Base-by-base conservation (phyloP, 768 basidiomycete species). In the Megacollybia marginata region DNA sequence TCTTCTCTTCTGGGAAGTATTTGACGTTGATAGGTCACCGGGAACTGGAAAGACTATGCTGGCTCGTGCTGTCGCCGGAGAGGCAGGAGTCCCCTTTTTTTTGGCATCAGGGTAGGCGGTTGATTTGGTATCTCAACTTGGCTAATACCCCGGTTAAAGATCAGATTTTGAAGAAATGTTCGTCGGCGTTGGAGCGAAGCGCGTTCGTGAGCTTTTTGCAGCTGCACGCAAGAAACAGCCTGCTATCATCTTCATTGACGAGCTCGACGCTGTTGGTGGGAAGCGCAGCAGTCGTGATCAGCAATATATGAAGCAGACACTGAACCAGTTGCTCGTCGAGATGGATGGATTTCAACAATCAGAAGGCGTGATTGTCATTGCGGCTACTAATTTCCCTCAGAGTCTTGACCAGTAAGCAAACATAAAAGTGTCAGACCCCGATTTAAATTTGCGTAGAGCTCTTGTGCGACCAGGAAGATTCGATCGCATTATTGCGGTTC, bases 131-230 rank as follows among this genome's bases (percentile, higher is more conserved):
- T 44, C 46, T 47, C 47, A 42, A 56, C 45, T 47, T 43, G 48
- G 57, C 31, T 54, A 48, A 51, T 44, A 44, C 42, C 20, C 33
- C 34, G 19, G 28, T 32, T 52, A 10, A 49, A 88, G 85, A 10
- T 91, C 91, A 46, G 93, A 96, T 60, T 98, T 98, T 55, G 95
- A 98, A 63, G 95, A 98, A 66, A 94, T 98, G 84, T 95, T 93
- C 62, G 93, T 95, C 44, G 92, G 92, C 49, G 86, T 91, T 33
- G 93, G 93, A 47, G 94, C 96, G 13, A 92, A 94, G 63, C 85
- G 96, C 10, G 89, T 99, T 36, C 80, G 96, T 36, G 95, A 98
- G 54, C 79, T 99, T 28, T 99, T 99, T 57, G 83, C 89, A 5
- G 83, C 90, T 6, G 96, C 96, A 19, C 80, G 93, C 47, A 94